phyloP scores from a whole-genome alignment of 108 stramenopile species.

The Craspedostauros australis region DNA sequence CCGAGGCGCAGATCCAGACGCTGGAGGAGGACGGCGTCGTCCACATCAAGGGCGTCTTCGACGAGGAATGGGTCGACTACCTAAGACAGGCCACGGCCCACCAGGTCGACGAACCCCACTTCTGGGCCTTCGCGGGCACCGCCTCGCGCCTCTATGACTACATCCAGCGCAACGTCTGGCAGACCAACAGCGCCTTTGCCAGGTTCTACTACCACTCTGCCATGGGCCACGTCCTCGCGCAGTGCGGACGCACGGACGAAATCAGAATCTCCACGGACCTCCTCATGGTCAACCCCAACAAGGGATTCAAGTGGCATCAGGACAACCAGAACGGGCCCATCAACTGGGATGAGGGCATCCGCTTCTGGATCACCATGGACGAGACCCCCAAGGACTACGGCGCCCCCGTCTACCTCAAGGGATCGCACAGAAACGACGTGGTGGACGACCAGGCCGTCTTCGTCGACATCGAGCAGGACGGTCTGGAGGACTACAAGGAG shows the following conservation, averaged over 20 bases:
- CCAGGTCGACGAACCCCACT: constrained; percentile 81
- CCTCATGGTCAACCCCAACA: constrained; percentile 94
- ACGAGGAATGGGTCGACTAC: constrained; percentile 84
- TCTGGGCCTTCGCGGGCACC: constrained; percentile 90
- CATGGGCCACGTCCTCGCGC: constrained; percentile 78
- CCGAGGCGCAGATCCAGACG: constrained; percentile 70
- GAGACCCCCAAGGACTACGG: constrained; percentile 87
- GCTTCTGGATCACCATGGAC: constrained; percentile 94
- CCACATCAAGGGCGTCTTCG: constrained; percentile 74
- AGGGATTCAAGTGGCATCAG: constrained; percentile 95
- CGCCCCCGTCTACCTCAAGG: constrained; percentile 88
- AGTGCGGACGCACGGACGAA: constrained; percentile 77
- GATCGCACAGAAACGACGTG: constrained; percentile 69
- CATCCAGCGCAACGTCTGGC: constrained; percentile 91
- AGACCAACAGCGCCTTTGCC: constrained; percentile 85
- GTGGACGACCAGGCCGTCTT: constrained; percentile 81
- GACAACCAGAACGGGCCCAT: constrained; percentile 95
- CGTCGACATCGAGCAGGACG: constrained; percentile 79
- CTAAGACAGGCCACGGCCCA: constrained; percentile 65
- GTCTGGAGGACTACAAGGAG: constrained; percentile 71
- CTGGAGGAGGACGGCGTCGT: constrained; percentile 86
- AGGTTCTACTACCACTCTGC: constrained; percentile 88
- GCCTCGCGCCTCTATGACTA: constrained; percentile 91
- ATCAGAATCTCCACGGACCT: constrained; percentile 85
- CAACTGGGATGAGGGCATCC: constrained; percentile 72